These are phyloP conservation scores for Hygrophoropsis aurantiaca DNA, from an alignment of 768 basidiomycete species.

Conservation along the genomic window DNA sequence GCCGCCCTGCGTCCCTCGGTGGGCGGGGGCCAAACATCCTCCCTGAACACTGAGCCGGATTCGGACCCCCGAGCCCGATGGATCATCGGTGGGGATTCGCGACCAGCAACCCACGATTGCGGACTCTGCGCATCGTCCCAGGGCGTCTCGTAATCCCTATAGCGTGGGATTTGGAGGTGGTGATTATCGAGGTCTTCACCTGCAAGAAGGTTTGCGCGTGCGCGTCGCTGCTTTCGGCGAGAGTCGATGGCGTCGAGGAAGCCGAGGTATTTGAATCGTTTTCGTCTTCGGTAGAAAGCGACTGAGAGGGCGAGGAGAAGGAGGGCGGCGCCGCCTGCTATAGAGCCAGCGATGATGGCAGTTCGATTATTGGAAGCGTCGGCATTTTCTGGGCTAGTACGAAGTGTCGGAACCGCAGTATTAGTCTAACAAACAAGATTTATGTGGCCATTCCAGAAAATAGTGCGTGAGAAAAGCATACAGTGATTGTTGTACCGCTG, in stretches of 20 bases:
- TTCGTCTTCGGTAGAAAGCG: conserved; percentile 38
- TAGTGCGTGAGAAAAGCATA: conserved; percentile 12
- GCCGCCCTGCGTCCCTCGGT: conserved; percentile 22
- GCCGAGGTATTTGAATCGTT: conserved; percentile 33
- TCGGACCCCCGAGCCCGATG: conserved; percentile 41
- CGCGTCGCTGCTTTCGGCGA: conserved; percentile 16
- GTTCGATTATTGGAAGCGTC: conserved; percentile 26
- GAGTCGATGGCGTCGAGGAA: conserved; percentile 28
- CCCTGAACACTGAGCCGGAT: conserved; percentile 46
- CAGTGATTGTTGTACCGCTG: conserved; percentile 12
- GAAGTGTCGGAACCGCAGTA: conserved; percentile 16
- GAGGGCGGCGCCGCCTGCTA: conserved; percentile 36
- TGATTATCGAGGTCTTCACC: conserved; percentile 23
- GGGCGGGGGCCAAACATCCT: conserved; percentile 47
- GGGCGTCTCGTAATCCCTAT: conserved; percentile 19
- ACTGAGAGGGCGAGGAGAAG: conserved; percentile 34
- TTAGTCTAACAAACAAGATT: conserved; percentile 10
- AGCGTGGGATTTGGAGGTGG: conserved; percentile 8
- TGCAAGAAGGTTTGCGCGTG: conserved; percentile 21
- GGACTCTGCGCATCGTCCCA: conserved; percentile 15
- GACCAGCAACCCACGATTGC: no score
- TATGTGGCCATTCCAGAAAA: not conserved
- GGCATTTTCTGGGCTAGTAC: conserved; percentile 4
- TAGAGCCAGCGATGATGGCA: conserved; percentile 42
- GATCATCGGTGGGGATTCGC: conserved; percentile 18